Evolutionary conservation across 805 yeast species (phyloP).

Genomic region (Schwanniomyces occidentalis): DNA sequence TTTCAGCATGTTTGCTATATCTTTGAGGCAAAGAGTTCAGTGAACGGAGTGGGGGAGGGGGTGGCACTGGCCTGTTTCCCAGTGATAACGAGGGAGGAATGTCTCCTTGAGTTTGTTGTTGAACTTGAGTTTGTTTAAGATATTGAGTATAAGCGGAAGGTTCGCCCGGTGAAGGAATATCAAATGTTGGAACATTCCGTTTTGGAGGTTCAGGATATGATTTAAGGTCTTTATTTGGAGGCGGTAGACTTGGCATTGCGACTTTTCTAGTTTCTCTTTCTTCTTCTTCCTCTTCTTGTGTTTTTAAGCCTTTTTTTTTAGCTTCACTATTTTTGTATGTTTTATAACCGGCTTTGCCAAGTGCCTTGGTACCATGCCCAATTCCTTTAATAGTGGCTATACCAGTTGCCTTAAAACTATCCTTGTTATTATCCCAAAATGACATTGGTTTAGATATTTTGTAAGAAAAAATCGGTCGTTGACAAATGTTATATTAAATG

Average conservation of each 20-base stretch:
- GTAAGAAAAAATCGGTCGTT: no score
- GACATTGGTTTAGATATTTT: slow-evolving; percentile 21
- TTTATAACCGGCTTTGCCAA: slow-evolving; percentile 50
- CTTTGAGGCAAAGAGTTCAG: no score
- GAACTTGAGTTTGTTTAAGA: slow-evolving; percentile 11
- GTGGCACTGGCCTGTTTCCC: no score
- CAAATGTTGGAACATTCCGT: slow-evolving; percentile 34
- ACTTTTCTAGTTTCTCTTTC: slow-evolving; percentile 10
- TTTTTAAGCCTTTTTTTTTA: slow-evolving; percentile 19
- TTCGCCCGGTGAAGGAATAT: slow-evolving; percentile 18
- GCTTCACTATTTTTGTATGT: slow-evolving; percentile 48
- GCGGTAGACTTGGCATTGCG: slow-evolving; percentile 11
- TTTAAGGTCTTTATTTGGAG: slow-evolving; percentile 27
- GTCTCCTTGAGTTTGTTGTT: slow-evolving; percentile 9
- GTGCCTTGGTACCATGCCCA: slow-evolving; percentile 50
- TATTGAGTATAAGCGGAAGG: slow-evolving; percentile 10
- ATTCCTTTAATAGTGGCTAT: slow-evolving; percentile 50
- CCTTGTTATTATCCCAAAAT: slow-evolving; percentile 49
- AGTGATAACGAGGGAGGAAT: no score
- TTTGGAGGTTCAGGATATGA: slow-evolving; percentile 48
- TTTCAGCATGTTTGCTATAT: no score
- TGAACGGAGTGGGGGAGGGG: no score
- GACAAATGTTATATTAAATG: no score
- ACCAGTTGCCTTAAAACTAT: slow-evolving; percentile 49
- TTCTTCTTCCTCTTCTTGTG: slow-evolving; percentile 9